Percentiles rank a stretch among this genome's conserved stretches.
Conservation (phyloP, 164 flowering plant species). For the Magnolia officinalis region DNA sequence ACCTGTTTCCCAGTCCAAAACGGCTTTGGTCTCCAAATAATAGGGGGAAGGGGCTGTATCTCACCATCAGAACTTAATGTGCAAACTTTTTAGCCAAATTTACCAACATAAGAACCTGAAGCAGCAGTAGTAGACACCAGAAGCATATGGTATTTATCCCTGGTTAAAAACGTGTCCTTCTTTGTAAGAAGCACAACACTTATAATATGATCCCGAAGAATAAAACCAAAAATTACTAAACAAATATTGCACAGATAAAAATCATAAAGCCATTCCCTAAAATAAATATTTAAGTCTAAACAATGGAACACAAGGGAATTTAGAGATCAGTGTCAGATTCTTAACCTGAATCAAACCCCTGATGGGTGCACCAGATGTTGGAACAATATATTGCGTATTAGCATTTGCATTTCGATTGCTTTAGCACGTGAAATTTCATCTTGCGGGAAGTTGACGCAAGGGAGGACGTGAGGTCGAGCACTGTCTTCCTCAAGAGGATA, state of each 20-base stretch:
- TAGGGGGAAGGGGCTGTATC: constrained; percentile 49
- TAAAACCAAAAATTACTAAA: neutral
- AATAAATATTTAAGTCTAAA: neutral
- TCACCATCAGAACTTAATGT: constrained; percentile 44
- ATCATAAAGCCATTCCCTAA: neutral
- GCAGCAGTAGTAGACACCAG: constrained; percentile 42
- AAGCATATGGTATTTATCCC: constrained; percentile 70
- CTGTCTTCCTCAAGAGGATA: too few relatives aligned
- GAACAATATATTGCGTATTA: constrained; percentile 86
- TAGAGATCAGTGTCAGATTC: neutral
- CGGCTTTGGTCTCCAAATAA: constrained; percentile 77
- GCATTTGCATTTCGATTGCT: constrained; percentile 89
- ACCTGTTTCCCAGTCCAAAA: constrained; percentile 99
- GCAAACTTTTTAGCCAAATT: constrained; percentile 44
- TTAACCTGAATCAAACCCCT: constrained; percentile 93
- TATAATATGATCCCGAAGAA: constrained; percentile 74
- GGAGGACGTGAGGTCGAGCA: too few relatives aligned
- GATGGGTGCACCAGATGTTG: constrained; percentile 85
- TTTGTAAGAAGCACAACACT: constrained; percentile 85
- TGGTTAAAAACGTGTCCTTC: constrained; percentile 75
- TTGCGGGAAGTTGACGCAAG: too few relatives aligned
- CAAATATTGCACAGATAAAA: neutral
- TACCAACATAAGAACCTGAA: constrained; percentile 24
- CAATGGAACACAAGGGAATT: neutral
- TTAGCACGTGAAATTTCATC: constrained; percentile 99